phyloP scores from a whole-genome alignment of 139 green algal genomes.

The Prasinococcaceae sp. region DNA sequence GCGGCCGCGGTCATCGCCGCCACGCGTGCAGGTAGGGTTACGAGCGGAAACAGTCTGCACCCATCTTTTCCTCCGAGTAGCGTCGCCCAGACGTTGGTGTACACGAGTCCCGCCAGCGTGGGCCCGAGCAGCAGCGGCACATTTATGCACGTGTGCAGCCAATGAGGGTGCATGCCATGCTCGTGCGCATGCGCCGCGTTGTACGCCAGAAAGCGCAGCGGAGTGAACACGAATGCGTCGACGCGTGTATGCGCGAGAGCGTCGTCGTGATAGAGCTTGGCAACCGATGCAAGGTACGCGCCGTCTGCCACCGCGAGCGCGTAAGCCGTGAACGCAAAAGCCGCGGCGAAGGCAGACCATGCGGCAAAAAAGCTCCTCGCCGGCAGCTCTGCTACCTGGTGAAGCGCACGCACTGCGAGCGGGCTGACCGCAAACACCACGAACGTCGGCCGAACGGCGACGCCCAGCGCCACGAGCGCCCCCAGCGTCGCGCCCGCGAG shows the following conservation, averaged over 20 bases:
- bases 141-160: background rate
- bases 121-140: constrained; percentile 5
- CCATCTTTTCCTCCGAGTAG: too few relatives aligned
- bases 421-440: background rate
- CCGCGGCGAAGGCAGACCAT: background rate
- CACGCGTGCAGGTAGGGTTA: too few relatives aligned
- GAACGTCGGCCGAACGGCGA: background rate
- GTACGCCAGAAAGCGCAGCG: background rate
- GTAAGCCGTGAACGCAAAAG: background rate
- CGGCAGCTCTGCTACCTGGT: background rate
- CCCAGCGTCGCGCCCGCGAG: background rate
- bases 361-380: background rate
- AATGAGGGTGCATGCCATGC: constrained; percentile 1
- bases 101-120: too few relatives aligned
- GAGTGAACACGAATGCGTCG: background rate
- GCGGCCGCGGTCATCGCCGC: too few relatives aligned
- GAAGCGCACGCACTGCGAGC: background rate
- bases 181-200: background rate
- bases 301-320: background rate
- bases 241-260: background rate
- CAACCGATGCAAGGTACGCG: too few relatives aligned
- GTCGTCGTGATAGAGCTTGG: background rate
- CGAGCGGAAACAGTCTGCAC: too few relatives aligned
- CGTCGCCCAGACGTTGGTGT: too few relatives aligned
- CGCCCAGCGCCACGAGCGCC: background rate